Percentiles rank a stretch among this genome's conserved stretches.
Evolutionary conservation across 768 basidiomycete species (phyloP).

Genomic region (Podaxis sp.): DNA sequence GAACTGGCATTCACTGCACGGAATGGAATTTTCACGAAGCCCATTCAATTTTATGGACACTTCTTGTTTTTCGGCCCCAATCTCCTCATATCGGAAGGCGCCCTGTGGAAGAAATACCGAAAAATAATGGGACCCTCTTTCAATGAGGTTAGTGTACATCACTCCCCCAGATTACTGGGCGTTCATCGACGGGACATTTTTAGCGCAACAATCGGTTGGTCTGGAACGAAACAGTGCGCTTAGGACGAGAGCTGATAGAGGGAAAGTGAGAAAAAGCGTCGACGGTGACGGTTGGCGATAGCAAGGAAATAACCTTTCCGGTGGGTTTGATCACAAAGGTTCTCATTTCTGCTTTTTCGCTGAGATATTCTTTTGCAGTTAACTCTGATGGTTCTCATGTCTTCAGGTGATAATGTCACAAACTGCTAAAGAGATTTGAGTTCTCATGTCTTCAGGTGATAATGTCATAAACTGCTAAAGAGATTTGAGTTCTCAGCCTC

Average conservation of each 20-base stretch:
- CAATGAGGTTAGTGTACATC: conserved; percentile 10
- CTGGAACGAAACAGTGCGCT: conserved; percentile 39
- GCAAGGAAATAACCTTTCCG: conserved; percentile 48
- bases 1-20: conserved; percentile 18
- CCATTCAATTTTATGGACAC: conserved; percentile 9
- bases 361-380: conserved; percentile 28
- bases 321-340: conserved; percentile 25
- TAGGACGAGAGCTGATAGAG: conserved; percentile 38
- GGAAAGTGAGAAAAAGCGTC: conserved; percentile 39
- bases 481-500: neutral
- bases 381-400: conserved; percentile 50
- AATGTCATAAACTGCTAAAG: neutral
- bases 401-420: conserved; percentile 33
- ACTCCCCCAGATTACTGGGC: neutral
- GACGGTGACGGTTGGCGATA: conserved; percentile 33
- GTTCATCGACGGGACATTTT: neutral
- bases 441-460: conserved; percentile 38
- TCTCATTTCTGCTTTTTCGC: neutral
- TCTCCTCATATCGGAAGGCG: conserved; percentile 14
- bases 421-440: neutral
- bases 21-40: conserved; percentile 8
- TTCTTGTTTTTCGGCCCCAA: conserved; percentile 12
- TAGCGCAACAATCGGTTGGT: conserved; percentile 44
- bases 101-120: conserved; percentile 16
- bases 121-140: conserved; percentile 16